Base-by-base conservation (phyloP, 352 stramenopile species). In the Globisporangium cystogenes region DNA sequence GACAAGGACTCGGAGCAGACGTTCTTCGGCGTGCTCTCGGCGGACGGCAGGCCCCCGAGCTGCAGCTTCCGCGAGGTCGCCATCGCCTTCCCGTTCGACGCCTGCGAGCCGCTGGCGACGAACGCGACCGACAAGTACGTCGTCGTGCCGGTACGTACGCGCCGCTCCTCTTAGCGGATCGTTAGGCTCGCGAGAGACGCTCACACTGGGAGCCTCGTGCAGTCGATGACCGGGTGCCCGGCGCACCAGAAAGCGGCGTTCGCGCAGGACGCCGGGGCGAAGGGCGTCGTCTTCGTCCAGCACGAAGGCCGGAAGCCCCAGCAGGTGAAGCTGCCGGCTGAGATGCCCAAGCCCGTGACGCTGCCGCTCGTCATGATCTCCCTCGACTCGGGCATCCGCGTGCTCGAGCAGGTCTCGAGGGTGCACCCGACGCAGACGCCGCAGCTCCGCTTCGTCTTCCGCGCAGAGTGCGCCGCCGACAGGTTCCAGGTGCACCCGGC, bases 311-410 rank as follows among this genome's bases (percentile, higher is more conserved):
- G 75, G 29, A 88, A 88, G 54, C 72, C 74, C 7, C 69, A 79
- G 41, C 70, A 81, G 27, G 67, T 91, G 39, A 60, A 62, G 14
- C 54, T 87, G 37, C 59, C 59, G 1, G 55, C 36, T 2, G 68
- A 78, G 16, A 55, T 86, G 1, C 73, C 72, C 15, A 70, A 68
- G 35, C 55, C 68, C 8, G 75, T 88, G 24, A 44, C 47, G 4
- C 61, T 87, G 18, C 74, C 78, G 2, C 54, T 92, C 29, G 76
- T 82, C 24, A 90, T 90, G 78, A 61, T 90, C 36, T 77, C 78
- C n/a, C 67, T 55, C 21, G 70, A 82, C 56, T 82, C 81, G 20
- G 81, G 81, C 36, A 61, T 60, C 15, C 69, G 64, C 7, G 66
- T 84, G 14, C 43, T 82, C 5, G 65, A 79, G 35, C 60, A 65